Conservation (phyloP, 177 flowering plant species). For the Telopea speciosissima region DNA sequence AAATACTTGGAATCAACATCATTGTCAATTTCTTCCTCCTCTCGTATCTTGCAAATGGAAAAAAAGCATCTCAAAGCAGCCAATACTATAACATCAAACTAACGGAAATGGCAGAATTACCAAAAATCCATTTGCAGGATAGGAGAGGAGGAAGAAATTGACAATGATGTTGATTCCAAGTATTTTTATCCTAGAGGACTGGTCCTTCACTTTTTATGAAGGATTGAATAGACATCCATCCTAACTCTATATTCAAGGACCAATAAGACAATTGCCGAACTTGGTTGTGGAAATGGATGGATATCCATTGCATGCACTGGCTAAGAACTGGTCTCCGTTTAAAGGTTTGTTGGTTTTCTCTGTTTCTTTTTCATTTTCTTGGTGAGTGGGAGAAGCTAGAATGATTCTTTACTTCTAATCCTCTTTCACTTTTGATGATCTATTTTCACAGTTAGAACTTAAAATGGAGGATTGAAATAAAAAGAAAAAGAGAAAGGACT, state of each 20-base stretch:
- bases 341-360: too few species aligned
- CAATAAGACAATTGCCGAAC: too few species aligned
- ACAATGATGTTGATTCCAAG: slow-evolving; percentile 95
- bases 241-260: slow-evolving; percentile 67
- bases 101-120: not conserved
- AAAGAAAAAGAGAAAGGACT: too few species aligned
- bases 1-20: slow-evolving; percentile 96
- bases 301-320: too few species aligned
- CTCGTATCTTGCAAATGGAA: slow-evolving; percentile 40
- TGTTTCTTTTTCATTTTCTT: too few species aligned
- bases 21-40: slow-evolving; percentile 70
- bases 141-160: slow-evolving; percentile 60
- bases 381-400: too few species aligned
- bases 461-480: too few species aligned
- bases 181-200: slow-evolving; percentile 91
- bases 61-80: not conserved
- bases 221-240: slow-evolving; percentile 87
- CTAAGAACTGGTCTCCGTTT: too few species aligned
- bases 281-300: too few species aligned
- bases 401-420: too few species aligned
- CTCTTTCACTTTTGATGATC: too few species aligned
- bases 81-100: not conserved
- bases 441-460: too few species aligned
- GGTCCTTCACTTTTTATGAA: slow-evolving; percentile 97
- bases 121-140: slow-evolving; percentile 32